Percentiles rank a stretch among this genome's conserved stretches.
These are phyloP conservation scores for Endotrypanum monterogeii DNA, from an alignment of 208 protist genomes.

Conservation along the genomic window DNA sequence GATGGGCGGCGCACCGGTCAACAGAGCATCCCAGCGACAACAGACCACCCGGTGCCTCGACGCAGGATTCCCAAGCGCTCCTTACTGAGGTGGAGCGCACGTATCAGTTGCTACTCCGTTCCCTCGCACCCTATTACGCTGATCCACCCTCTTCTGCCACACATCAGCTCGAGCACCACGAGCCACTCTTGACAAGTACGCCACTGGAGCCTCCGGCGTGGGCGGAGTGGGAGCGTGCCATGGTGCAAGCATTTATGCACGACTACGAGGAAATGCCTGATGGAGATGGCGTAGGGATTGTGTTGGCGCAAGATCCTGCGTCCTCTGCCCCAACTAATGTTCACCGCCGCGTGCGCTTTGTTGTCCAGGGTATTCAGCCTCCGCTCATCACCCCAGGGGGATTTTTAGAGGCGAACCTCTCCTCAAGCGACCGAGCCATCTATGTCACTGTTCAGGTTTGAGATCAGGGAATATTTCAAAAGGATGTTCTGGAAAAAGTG, in stretches of 20 bases:
- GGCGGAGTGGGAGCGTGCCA: constrained; percentile 34
- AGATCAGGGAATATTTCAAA: not conserved
- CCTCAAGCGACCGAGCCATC: constrained; percentile 61
- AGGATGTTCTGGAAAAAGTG: not conserved
- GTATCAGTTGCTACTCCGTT: constrained; percentile 27
- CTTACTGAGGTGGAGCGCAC: constrained; percentile 9
- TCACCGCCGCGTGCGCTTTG: constrained; percentile 44
- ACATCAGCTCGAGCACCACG: constrained; percentile 22
- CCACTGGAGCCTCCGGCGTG: constrained; percentile 26
- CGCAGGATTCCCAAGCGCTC: not conserved
- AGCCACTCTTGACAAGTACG: constrained; percentile 21
- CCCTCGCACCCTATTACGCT: constrained; percentile 31
- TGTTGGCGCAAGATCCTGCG: not conserved
- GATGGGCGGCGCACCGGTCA: constrained; percentile 18
- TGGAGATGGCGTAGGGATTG: not conserved
- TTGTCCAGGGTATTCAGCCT: constrained; percentile 62
- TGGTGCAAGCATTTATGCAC: constrained; percentile 14
- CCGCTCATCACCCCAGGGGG: constrained; percentile 49
- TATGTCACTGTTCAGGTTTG: constrained; percentile 51
- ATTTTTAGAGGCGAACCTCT: constrained; percentile 59
- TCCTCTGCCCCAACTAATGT: not conserved
- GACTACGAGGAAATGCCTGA: constrained; percentile 26
- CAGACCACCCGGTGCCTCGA: not conserved
- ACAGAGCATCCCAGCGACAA: not conserved
- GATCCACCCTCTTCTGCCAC: constrained; percentile 29